Evolutionary conservation across 305 asterid species (phyloP), one percentile per base, ranked within the genome.

Genomic region (Plantago rigida): DNA sequence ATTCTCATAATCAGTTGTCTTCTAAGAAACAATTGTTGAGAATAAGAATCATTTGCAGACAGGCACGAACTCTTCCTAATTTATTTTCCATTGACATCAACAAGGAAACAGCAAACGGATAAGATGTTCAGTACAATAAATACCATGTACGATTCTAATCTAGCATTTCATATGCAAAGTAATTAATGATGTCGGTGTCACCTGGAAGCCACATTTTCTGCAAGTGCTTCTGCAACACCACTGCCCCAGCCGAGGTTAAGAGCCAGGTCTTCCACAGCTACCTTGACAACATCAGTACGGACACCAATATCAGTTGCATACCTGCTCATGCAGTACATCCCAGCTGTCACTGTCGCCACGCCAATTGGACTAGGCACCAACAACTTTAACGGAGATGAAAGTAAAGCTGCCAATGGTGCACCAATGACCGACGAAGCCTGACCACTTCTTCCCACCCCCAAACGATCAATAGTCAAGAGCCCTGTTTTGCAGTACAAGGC

Each of bases 301-400:
- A 86, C 95, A 0, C 96, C 98, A 71, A 92, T 80, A 65, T 92
- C 98, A 3, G 95, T 83, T 0, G 98, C 94, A 13, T 88, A 92
- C 34, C 95, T 67, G 74, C 96, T 88, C 84, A 83, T 60, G 63
- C 96, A 92, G 64, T 91, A 88, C 94, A 88, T 79, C 26, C 98
- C 98, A 0, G 96, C 96, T 3, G 96, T 86, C 22, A 82, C 74
- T 0, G 96, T 80, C 41, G 93, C 98, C 54, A 91, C 72, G 0
- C 94, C 98, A 12, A 86, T 81, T 0, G 94, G 89, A 49, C 91
- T 83, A n/a, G 98, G 95, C 79, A 92, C 66, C 17, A 92, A 75
- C 60, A 92, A 59, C 61, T 82, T 87, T 64, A 90, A 69, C 36
- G 97, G 94, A 51, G 95, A 82, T 1, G 96, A 91, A 47, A 91